phyloP scores from a whole-genome alignment of 805 yeast species.

The Starmerella floricola region DNA sequence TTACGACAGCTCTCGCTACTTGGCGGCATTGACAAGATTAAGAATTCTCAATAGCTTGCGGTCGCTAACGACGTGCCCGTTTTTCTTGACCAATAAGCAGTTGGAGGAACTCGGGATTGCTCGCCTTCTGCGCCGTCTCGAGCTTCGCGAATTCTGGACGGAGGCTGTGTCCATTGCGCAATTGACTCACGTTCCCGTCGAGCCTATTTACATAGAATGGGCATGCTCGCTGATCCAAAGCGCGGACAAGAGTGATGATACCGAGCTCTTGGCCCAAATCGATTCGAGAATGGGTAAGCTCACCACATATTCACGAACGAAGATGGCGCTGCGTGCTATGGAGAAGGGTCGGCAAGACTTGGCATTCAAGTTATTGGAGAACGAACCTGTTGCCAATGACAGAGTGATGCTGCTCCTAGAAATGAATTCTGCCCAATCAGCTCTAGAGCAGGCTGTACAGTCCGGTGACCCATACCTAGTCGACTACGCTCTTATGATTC shows the following conservation, averaged over 20 bases:
- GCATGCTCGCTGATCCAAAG: constrained; percentile 58
- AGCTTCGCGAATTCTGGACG: constrained; percentile 47
- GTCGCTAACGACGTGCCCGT: constrained; percentile 23
- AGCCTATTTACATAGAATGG: constrained; percentile 62
- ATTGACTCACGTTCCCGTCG: constrained; percentile 37
- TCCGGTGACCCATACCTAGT: constrained; percentile 51
- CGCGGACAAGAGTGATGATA: constrained; percentile 39
- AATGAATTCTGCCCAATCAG: constrained; percentile 60
- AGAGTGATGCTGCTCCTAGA: constrained; percentile 54
- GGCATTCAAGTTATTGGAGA: constrained; percentile 52
- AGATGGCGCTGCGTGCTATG: constrained; percentile 52
- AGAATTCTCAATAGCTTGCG: constrained; percentile 62
- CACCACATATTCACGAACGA: constrained; percentile 42
- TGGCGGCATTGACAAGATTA: constrained; percentile 47
- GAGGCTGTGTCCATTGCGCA: constrained; percentile 52
- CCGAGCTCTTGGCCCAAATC: constrained; percentile 42
- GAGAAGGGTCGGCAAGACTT: constrained; percentile 70
- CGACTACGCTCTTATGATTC: constrained; percentile 41
- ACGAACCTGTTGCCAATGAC: constrained; percentile 51
- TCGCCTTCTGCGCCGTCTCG: constrained; percentile 43
- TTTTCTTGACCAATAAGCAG: constrained; percentile 53
- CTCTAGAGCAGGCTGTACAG: constrained; percentile 54
- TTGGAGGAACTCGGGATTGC: constrained; percentile 42
- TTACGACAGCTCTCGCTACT: constrained; percentile 49
- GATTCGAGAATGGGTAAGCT: constrained; percentile 35